Conservation (phyloP, 2,329 filamentous ascomycete species). For the Cladophialophora carrionii region DNA sequence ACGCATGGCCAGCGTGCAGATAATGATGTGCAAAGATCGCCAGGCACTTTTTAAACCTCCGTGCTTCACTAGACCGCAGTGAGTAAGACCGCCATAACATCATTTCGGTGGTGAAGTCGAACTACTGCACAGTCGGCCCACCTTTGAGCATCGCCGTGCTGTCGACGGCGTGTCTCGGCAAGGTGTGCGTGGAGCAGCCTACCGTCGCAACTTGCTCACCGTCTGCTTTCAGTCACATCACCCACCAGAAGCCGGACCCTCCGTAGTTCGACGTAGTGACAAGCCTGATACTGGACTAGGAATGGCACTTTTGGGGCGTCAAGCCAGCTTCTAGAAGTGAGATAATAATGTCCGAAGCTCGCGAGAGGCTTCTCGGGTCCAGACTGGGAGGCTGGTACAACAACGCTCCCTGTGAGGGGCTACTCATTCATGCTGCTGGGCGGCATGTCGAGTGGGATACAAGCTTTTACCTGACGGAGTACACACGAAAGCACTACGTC, state of each 20-base stretch:
- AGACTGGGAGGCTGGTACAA: not conserved
- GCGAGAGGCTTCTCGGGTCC: not conserved
- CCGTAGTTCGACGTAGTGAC: not conserved
- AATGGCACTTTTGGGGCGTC: not conserved
- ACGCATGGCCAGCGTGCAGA: not conserved
- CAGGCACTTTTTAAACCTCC: constrained; percentile 2
- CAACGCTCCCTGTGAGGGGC: not conserved
- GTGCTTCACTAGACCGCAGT: not conserved
- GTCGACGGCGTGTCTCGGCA: not conserved
- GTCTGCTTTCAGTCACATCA: not conserved
- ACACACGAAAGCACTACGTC: too few relatives aligned
- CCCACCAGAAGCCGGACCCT: not conserved
- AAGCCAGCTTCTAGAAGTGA: not conserved
- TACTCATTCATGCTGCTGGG: not conserved
- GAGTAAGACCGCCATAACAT: not conserved
- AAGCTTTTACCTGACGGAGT: not conserved
- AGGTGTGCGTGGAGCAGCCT: not conserved
- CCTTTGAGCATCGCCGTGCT: not conserved
- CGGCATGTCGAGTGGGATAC: not conserved
- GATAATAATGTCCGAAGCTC: not conserved
- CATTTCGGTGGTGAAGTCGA: not conserved
- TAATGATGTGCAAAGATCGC: constrained; percentile 8
- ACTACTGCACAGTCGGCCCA: not conserved
- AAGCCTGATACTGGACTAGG: not conserved
- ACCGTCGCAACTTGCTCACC: constrained; percentile 2